Conservation (phyloP, 2,329 filamentous ascomycete genomes). For the Stemphylium lycopersici region DNA sequence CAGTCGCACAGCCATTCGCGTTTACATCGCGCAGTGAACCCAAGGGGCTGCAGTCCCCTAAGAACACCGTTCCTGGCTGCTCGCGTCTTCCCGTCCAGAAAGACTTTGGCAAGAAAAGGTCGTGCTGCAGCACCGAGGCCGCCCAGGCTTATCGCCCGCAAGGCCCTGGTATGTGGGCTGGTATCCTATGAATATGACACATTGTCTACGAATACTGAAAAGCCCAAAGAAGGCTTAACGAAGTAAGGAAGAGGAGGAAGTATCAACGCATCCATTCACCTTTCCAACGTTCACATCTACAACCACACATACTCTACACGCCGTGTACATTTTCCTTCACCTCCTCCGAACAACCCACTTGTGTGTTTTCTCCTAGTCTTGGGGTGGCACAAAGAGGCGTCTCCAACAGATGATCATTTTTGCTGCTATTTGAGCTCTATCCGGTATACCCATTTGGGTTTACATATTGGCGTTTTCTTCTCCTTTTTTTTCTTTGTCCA, state of each 20-base stretch:
- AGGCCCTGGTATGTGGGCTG: constrained; percentile 71
- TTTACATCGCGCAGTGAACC: constrained; percentile 34
- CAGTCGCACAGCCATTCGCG: constrained; percentile 42
- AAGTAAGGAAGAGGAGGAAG: constrained; percentile 24
- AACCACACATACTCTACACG: constrained; percentile 17
- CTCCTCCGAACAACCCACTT: constrained; percentile 12
- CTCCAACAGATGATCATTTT: constrained; percentile 15
- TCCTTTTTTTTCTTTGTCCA: constrained; percentile 6
- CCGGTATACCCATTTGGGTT: constrained; percentile 18
- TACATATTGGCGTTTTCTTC: constrained; percentile 17
- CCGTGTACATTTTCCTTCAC: constrained; percentile 28
- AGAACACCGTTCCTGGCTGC: constrained; percentile 48
- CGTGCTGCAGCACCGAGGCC: constrained; percentile 69
- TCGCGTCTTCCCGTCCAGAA: constrained; percentile 53
- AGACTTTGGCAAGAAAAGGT: constrained; percentile 64
- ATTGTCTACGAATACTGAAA: constrained; percentile 12
- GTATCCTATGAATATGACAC: constrained; percentile 56
- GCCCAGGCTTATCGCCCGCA: constrained; percentile 57
- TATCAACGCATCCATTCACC: constrained; percentile 6
- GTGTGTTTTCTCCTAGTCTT: constrained; percentile 16
- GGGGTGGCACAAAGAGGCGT: constrained; percentile 1
- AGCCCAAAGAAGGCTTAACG: constrained; percentile 26
- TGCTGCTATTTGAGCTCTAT: constrained; percentile 8
- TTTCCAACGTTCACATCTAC: constrained; percentile 3
- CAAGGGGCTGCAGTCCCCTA: constrained; percentile 50